Conservation (phyloP, 495 filamentous ascomycete species). For the Xylona heveae region DNA sequence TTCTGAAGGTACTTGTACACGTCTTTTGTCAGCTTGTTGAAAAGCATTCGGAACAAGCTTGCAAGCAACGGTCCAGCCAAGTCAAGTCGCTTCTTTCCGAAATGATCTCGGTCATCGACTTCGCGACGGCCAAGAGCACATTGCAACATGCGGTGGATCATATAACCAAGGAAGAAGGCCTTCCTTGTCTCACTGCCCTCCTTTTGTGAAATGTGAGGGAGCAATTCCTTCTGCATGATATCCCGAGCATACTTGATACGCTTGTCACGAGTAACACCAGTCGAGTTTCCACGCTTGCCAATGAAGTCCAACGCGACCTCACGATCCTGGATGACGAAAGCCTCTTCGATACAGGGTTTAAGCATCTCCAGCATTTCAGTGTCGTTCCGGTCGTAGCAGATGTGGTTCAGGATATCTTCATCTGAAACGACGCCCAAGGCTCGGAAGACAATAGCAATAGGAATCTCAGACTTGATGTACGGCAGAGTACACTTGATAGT, state of each 20-base stretch:
- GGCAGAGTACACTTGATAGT: slow-evolving; percentile 77
- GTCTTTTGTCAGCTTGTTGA: slow-evolving; percentile 71
- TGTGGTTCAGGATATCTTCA: slow-evolving; percentile 92
- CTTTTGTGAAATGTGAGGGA: slow-evolving; percentile 88
- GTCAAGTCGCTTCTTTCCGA: slow-evolving; percentile 95
- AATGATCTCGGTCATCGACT: slow-evolving; percentile 93
- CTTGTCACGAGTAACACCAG: slow-evolving; percentile 57
- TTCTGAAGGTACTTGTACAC: slow-evolving; percentile 75
- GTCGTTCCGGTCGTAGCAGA: slow-evolving; percentile 88
- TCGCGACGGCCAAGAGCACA: slow-evolving; percentile 79
- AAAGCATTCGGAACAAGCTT: slow-evolving; percentile 74
- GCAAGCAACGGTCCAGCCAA: slow-evolving; percentile 86
- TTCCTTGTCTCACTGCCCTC: slow-evolving; percentile 95
- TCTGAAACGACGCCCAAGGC: slow-evolving; percentile 92
- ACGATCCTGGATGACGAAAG: slow-evolving; percentile 84
- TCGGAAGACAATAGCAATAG: slow-evolving; percentile 84
- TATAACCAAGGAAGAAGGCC: slow-evolving; percentile 96
- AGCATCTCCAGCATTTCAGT: slow-evolving; percentile 94
- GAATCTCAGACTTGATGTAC: slow-evolving; percentile 83
- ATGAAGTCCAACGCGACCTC: slow-evolving; percentile 95
- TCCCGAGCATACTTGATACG: slow-evolving; percentile 82
- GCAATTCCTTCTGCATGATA: slow-evolving; percentile 86
- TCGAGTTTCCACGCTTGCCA: slow-evolving; percentile 64
- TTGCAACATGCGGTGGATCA: slow-evolving; percentile 87
- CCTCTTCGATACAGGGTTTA: slow-evolving; percentile 90